phyloP scores from a whole-genome alignment of 176 grass and related monocot genomes.

The Themeda triandra region DNA sequence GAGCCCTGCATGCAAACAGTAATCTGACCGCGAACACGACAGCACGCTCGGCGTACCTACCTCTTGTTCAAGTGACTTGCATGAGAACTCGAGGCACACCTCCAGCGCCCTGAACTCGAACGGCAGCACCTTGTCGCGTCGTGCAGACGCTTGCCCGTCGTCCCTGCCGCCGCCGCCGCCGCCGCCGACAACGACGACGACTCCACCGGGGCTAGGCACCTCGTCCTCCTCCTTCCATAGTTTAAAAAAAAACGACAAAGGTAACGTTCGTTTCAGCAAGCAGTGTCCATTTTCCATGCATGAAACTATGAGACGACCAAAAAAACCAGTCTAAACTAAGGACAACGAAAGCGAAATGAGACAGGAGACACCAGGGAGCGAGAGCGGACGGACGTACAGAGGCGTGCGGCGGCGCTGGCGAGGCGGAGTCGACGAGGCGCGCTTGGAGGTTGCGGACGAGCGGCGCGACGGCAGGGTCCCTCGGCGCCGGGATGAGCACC shows the following conservation, averaged over 20 bases:
- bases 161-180: neutral
- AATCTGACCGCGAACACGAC: too few species aligned
- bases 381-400: neutral
- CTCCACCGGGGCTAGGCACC: neutral
- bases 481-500: constrained; percentile 51
- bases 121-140: constrained; percentile 37
- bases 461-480: constrained; percentile 42
- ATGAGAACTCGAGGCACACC: constrained; percentile 60
- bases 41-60: neutral
- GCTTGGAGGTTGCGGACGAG: constrained; percentile 45
- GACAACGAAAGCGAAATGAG: neutral
- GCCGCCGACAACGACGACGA: too few species aligned
- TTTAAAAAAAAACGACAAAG: neutral
- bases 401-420: neutral
- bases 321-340: neutral
- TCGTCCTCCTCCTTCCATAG: neutral
- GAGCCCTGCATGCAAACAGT: neutral
- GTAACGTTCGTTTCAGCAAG: neutral
- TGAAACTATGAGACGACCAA: neutral
- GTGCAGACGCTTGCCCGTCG: neutral
- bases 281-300: too few species aligned
- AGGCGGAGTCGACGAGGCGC: constrained; percentile 1
- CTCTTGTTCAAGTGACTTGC: constrained; percentile 59
- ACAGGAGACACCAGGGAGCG: too few species aligned
- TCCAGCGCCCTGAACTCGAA: constrained; percentile 78